Percentiles rank a stretch among this genome's conserved stretches.
phyloP scores from a whole-genome alignment of 805 yeast genomes.

The Scheffersomyces spartinae region DNA sequence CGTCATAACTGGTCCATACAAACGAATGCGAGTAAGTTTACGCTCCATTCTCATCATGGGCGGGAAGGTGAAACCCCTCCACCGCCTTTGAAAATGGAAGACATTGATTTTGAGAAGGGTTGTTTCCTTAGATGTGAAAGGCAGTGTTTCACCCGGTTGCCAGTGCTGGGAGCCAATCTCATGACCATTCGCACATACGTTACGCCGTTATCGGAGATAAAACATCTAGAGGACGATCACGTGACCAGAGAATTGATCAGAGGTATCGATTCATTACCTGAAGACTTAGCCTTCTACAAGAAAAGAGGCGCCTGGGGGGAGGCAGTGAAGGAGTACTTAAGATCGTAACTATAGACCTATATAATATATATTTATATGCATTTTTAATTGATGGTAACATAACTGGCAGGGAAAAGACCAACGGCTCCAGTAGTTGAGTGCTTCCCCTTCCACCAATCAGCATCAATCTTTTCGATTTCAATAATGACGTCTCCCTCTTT shows the following conservation, averaged over 20 bases:
- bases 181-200: conserved; percentile 28
- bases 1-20: conserved; percentile 67
- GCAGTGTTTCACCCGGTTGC: conserved; percentile 24
- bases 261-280: conserved; percentile 27
- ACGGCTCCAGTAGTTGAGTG: conserved; percentile 30
- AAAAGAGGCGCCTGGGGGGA: conserved; percentile 26
- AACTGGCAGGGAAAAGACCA: conserved; percentile 49
- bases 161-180: conserved; percentile 20
- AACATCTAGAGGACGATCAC: conserved; percentile 19
- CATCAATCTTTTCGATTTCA: conserved; percentile 61
- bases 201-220: conserved; percentile 14
- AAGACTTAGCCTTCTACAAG: conserved; percentile 26
- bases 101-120: conserved; percentile 23
- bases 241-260: conserved; percentile 15
- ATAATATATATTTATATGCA: too few species aligned
- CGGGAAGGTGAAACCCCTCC: conserved; percentile 16
- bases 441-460: conserved; percentile 58
- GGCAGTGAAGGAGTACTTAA: conserved; percentile 21
- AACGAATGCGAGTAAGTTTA: conserved; percentile 32
- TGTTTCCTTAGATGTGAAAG: conserved; percentile 26
- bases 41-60: conserved; percentile 19
- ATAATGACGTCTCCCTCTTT: conserved; percentile 54
- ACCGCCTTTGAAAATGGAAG: conserved; percentile 10
- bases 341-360: too few species aligned
- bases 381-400: conserved; percentile 29